Evolutionary conservation across 139 green algal species (phyloP), one percentile per base, ranked within the genome.

Genomic region (Zygnema cylindricum): DNA sequence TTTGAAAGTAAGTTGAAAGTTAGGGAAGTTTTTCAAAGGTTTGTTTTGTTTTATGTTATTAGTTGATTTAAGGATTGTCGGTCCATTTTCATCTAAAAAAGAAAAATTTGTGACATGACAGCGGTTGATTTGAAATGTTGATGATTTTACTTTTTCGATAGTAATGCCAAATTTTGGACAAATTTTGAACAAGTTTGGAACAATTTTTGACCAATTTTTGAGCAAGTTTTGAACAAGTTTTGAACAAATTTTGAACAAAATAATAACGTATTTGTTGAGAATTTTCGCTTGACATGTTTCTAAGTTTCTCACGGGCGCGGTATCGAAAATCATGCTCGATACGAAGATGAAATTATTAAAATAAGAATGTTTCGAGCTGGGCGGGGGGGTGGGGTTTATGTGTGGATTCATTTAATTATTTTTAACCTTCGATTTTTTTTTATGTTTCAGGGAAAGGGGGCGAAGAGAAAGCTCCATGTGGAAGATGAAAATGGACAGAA

Each of bases 381-480:
- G n/a, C n/a, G n/a, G n/a, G n/a, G n/a, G n/a, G n/a, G n/a, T n/a
- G n/a, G n/a, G n/a, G n/a, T n/a, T n/a, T n/a, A 79, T 55, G 71
- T 38, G 71, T 43, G 7, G 36, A 41, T 30, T 79, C 43, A 7
- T 63, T 63, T 7, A 63, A 63, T 25, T 16, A 7, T 16, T 63
- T 63, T 63, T 16, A 25, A 25, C 49, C 16, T 63, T 55, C 43
- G 38, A 25, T 11, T 55, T 55, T 42, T 55, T 79, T 79, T 79
- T 79, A 3, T 79, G 36, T 11, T 79, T 7, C 71, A 79, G 71
- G 71, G 71, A 79, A 79, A 79, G 71, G 71, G 71, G 7, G 43
- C 3, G 71, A 43, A 55, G 38, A 7, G 71, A 16, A 79, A 79
- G 71, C 36, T 79, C 7, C 36, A 43, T 7, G 71, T 11, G 43